Base-by-base conservation (phyloP, 805 yeast genomes). In the Schizosaccharomyces japonicus region DNA sequence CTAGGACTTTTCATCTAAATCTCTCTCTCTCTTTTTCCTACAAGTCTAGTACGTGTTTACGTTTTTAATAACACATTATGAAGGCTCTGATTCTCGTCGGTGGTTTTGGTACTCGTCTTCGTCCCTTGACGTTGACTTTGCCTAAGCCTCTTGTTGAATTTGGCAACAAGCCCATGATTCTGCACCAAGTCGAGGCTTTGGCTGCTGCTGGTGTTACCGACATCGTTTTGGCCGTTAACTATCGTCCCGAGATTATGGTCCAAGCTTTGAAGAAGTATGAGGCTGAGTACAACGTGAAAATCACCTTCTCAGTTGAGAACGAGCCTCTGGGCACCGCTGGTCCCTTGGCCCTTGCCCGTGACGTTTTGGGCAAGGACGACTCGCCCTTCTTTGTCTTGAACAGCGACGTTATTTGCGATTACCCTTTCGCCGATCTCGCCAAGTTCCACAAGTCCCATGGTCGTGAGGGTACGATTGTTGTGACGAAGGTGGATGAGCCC, bases 321-420 rank as follows among this genome's bases (percentile, higher is more conserved):
- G 99, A 90, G 72, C 99, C 99, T 51, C 75, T 90, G 63, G 99
- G 96, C 56, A 90, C 99, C 56, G 98, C 96, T 56, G 99, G 99
- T 65, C 99, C 99, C 55, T 74, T 90, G 64, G 87, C 84, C 68
- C 79, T 90, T 59, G 98, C 99, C 56, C 95, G 85, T 71, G 72
- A 79, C 55, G 77, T 90, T 51, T 73, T 90, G 65, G 80, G 75
- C 68, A 90, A 90, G 73, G 96, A 90, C 67, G 77, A 82, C 64
- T 69, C 92, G 50, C 99, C 99, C 56, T 84, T 90, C 71, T 90
- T 90, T 59, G 99, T 90, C 53, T 75, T 90, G 63, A 90, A 90
- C 78, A 84, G 95, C 33, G 99, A 90, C 64, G 94, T 90, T 56
- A 90, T 90, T 65, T 90, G 99, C 66, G 96, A 90, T 64, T 90